A percentile compares a stretch with the other conserved stretches of the same genome.
These are phyloP conservation scores for Yarrowia galli DNA, from an alignment of 1,139 yeast species.

Conservation along the genomic window DNA sequence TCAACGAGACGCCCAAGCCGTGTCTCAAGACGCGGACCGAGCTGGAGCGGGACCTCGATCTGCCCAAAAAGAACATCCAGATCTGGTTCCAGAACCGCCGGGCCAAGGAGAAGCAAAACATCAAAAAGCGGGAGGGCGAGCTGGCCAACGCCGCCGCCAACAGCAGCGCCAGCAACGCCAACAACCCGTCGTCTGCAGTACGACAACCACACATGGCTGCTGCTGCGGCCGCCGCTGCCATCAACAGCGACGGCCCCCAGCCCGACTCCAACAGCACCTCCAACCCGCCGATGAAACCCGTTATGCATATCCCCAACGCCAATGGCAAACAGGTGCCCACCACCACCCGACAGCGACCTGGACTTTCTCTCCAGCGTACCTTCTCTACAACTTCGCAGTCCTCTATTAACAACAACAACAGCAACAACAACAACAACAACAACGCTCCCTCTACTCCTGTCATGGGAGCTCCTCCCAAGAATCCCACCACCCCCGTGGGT, in stretches of 20 bases:
- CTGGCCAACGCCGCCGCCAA: conserved; percentile 39
- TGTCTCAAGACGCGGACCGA: conserved; percentile 47
- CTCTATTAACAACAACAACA: conserved; percentile 3
- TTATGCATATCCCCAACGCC: conserved; percentile 37
- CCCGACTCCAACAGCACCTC: not conserved
- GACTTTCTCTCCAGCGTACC: conserved; percentile 16
- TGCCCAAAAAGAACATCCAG: conserved; percentile 48
- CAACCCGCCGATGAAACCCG: conserved; percentile 19
- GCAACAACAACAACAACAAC: not conserved
- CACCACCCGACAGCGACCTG: conserved; percentile 26
- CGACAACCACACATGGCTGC: conserved; percentile 35
- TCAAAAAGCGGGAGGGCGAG: conserved; percentile 43
- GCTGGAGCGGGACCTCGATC: conserved; percentile 45
- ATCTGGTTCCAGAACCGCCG: conserved; percentile 51
- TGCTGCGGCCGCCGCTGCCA: conserved; percentile 30
- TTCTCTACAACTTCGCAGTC: conserved; percentile 3
- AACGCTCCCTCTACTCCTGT: conserved; percentile 1
- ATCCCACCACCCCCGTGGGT: conserved; percentile 15
- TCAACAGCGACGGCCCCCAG: conserved; percentile 19
- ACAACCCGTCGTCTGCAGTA: conserved; percentile 28
- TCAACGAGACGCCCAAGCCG: conserved; percentile 48
- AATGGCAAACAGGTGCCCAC: conserved; percentile 37
- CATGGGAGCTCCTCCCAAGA: conserved; percentile 12
- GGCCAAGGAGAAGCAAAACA: conserved; percentile 47
- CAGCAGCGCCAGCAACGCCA: not conserved